Evolutionary conservation across 768 basidiomycete species (phyloP), one percentile per base, ranked within the genome.

Genomic region (Hygrophoropsis aurantiaca): DNA sequence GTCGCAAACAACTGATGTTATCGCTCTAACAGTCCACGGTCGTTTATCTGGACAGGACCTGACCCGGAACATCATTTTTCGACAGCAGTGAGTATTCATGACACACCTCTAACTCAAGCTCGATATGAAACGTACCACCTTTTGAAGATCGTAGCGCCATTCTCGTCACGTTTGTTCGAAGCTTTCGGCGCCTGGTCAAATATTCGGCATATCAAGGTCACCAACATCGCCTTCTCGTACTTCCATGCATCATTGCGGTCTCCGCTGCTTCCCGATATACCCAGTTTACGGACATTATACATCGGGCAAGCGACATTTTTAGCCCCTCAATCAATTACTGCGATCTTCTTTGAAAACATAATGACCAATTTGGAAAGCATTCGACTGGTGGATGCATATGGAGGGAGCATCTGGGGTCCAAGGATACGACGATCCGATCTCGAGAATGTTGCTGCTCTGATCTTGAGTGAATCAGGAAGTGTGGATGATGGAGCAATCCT

Each of bases 21-120:
- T n/a, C n/a, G n/a, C n/a, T n/a, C n/a, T n/a, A n/a, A n/a, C 46
- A 79, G 79, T 42, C 80, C 79, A 26, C 64, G 61, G 37, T 58
- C 52, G 18, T 82, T 82, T 53, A 63, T 63, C 18, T 84, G 83
- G 83, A 75, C 67, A n/a, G 78, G 80, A 3, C 80, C 79, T 4
- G 80, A 81, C 54, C 80, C 81, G 20, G 75, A 73, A 11, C 80
- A 84, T 48, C 78, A 83, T 53, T 79, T 82, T 54, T 81, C 81
- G 1, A 79, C 68, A n/a, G 79, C 81, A 24, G 82, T 82, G 55
- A 53, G 77, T 70, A 23, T 23, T 25, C 25, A 8, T 23, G 5
- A 20, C 36, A 33, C 46, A 15, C 18, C 21, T 26, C 11, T 40
- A 23, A 35, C 13, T 24, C 9, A 27, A 26, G 46, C 11, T 4